Percentiles rank a stretch among this genome's conserved stretches.
Conservation (phyloP, 208 protist genomes). For the Trypanosoma scelopori region DNA sequence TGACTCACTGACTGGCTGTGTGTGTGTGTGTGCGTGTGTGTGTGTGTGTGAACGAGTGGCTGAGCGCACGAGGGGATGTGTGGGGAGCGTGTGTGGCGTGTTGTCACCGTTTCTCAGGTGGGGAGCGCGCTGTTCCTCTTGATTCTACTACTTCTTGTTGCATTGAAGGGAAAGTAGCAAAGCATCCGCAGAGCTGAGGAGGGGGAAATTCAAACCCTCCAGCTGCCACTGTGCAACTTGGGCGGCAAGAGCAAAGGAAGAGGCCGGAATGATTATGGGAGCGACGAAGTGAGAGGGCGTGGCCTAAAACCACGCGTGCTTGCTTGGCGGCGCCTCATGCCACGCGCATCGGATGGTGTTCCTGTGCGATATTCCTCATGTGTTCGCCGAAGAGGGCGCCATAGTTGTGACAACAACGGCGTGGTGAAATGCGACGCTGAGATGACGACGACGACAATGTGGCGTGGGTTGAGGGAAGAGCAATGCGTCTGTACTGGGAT, state of each 20-base stretch:
- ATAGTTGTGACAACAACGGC: conserved; percentile 35
- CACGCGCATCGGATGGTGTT: conserved; percentile 42
- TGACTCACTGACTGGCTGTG: too few species aligned
- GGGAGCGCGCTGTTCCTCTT: too few species aligned
- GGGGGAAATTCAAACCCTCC: too few species aligned
- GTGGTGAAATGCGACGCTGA: conserved; percentile 16
- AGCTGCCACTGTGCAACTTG: background rate
- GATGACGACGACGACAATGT: too few species aligned
- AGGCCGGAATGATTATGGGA: background rate
- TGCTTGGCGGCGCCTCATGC: conserved; percentile 40
- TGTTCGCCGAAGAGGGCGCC: conserved; percentile 21
- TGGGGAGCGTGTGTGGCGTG: too few species aligned
- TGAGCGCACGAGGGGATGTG: background rate
- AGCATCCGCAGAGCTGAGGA: too few species aligned
- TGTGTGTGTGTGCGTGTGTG: too few species aligned
- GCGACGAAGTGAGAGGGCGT: background rate
- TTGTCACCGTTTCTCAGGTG: too few species aligned
- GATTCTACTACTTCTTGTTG: too few species aligned
- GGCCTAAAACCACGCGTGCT: conserved; percentile 39
- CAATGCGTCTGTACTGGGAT: too few species aligned
- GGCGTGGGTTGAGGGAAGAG: too few species aligned
- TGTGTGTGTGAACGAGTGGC: background rate
- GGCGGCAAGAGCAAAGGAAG: background rate
- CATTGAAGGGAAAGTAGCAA: too few species aligned
- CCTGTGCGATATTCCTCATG: conserved; percentile 37